Conservation (phyloP, 1,284 basidiomycete species). For the Ustilago loliicola region DNA sequence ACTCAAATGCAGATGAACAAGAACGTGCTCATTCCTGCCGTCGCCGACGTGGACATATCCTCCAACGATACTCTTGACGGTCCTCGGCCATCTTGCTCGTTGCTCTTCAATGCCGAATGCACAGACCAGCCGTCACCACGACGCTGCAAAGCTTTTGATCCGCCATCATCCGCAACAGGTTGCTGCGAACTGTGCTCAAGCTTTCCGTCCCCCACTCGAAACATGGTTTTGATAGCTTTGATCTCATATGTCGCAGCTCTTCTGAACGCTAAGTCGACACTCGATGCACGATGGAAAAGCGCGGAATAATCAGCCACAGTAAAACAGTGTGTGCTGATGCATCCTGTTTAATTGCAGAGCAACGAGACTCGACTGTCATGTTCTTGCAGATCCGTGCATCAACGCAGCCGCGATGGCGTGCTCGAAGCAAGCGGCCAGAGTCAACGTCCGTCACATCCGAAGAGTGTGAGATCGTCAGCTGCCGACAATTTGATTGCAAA, state of each 20-base stretch:
- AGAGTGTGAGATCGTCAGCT: not conserved
- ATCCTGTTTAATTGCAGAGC: not conserved
- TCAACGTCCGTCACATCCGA: constrained; percentile 30
- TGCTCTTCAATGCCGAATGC: constrained; percentile 10
- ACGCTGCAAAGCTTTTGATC: not conserved
- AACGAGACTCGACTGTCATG: not conserved
- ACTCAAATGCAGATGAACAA: constrained; percentile 22
- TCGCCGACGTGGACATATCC: constrained; percentile 19
- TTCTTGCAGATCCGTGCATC: constrained; percentile 25
- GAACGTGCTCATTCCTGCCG: constrained; percentile 31
- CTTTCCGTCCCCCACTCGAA: not conserved
- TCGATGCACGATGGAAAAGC: not conserved
- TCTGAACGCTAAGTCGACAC: too few relatives aligned
- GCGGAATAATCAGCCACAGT: constrained; percentile 6
- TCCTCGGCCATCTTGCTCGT: not conserved
- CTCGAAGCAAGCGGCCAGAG: constrained; percentile 4
- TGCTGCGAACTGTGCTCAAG: not conserved
- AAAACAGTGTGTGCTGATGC: not conserved
- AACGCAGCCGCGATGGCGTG: constrained; percentile 38
- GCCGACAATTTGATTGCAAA: not conserved
- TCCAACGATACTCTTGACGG: not conserved
- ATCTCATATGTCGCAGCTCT: not conserved
- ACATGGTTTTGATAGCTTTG: not conserved
- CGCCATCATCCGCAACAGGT: not conserved
- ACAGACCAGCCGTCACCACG: constrained; percentile 23